phyloP scores from a whole-genome alignment of 176 grass and related monocot species.

The Oryza glaberrima region DNA sequence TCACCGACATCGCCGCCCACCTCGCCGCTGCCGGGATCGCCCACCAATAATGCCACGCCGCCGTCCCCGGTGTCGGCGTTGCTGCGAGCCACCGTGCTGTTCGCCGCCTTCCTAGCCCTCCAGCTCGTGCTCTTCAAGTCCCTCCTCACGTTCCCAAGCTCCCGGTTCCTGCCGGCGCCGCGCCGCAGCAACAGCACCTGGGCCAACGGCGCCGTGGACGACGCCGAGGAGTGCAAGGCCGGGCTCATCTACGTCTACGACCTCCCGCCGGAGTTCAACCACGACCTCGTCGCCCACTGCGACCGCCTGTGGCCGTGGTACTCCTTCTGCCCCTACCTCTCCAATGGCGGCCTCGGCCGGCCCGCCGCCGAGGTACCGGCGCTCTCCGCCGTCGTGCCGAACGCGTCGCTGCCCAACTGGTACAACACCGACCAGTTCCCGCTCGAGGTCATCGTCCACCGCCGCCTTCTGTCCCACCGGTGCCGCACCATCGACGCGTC shows the following conservation, averaged over 20 bases:
- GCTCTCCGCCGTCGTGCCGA: constrained; percentile 38
- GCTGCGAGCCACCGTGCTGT: constrained; percentile 39
- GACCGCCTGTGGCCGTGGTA: constrained; percentile 65
- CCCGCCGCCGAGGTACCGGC: constrained; percentile 27
- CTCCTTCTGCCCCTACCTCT: constrained; percentile 62
- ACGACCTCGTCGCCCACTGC: constrained; percentile 68
- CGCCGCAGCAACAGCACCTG: constrained; percentile 26
- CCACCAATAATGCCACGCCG: constrained; percentile 22
- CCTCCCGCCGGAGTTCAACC: constrained; percentile 74
- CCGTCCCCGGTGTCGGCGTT: constrained; percentile 10
- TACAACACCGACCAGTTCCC: constrained; percentile 85
- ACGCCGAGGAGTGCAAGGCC: constrained; percentile 34
- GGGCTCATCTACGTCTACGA: constrained; percentile 81
- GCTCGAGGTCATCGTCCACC: constrained; percentile 74
- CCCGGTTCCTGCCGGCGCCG: constrained; percentile 49
- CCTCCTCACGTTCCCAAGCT: constrained; percentile 29
- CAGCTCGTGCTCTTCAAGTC: constrained; percentile 66
- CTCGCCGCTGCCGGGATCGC: constrained; percentile 43
- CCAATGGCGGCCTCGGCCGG: constrained; percentile 62
- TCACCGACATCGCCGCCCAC: constrained; percentile 11
- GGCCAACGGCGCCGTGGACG: constrained; percentile 30
- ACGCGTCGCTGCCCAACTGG: constrained; percentile 54
- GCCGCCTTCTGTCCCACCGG: constrained; percentile 70
- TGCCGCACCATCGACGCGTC: constrained; percentile 74
- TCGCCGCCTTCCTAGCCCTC: constrained; percentile 49